Conservation (phyloP, 495 filamentous ascomycete species). For the Penicillium salamii region DNA sequence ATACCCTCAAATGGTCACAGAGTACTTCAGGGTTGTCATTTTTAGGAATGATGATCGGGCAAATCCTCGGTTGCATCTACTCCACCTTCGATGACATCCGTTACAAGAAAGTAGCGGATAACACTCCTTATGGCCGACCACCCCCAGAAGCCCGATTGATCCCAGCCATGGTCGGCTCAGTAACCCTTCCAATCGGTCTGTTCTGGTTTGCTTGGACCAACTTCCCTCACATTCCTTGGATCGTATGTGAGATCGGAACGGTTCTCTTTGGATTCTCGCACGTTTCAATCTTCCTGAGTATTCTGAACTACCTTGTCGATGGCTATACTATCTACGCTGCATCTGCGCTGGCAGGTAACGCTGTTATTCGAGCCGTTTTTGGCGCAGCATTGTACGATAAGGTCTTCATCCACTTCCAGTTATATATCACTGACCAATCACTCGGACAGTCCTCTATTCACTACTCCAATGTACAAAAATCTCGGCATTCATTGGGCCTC, state of each 20-base stretch:
- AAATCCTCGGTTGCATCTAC: conserved; percentile 53
- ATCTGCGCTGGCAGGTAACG: conserved; percentile 61
- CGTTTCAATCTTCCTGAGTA: conserved; percentile 18
- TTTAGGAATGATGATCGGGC: conserved; percentile 67
- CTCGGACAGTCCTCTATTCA: conserved; percentile 57
- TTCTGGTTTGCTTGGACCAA: conserved; percentile 66
- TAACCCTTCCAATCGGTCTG: conserved; percentile 50
- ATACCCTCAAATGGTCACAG: conserved; percentile 63
- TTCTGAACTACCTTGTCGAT: conserved; percentile 63
- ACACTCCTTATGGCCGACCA: background rate
- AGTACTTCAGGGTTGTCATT: conserved; percentile 64
- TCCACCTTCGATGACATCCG: conserved; percentile 22
- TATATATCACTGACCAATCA: background rate
- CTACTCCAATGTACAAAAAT: conserved; percentile 59
- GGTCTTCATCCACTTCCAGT: conserved; percentile 2
- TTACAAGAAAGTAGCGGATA: conserved; percentile 12
- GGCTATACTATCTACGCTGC: conserved; percentile 63
- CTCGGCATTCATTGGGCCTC: conserved; percentile 72
- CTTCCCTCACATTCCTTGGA: conserved; percentile 47
- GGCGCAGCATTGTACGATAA: conserved; percentile 11
- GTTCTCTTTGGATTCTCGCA: conserved; percentile 47
- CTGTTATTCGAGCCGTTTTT: conserved; percentile 56
- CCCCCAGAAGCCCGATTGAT: conserved; percentile 30
- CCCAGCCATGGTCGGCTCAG: conserved; percentile 43
- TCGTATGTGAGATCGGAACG: conserved; percentile 46